These are phyloP conservation scores for Tagetes erecta DNA, from an alignment of 129 eudicot species.

Conservation along the genomic window DNA sequence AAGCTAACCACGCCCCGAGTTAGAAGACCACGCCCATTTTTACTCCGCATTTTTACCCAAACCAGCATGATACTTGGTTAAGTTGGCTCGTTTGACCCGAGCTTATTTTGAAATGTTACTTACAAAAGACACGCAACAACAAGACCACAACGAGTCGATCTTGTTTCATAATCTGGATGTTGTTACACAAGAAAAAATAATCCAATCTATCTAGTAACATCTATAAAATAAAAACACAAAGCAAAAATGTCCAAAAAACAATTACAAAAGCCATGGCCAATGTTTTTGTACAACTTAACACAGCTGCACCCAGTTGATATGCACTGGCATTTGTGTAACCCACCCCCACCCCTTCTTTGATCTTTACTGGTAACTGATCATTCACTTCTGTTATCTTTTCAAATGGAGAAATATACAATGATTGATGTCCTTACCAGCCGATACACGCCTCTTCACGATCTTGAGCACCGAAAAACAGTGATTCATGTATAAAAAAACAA, in stretches of 20 bases:
- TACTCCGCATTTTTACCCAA: too few species aligned
- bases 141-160: slow-evolving; percentile 17
- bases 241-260: slow-evolving; percentile 9
- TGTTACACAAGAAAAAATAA: not conserved
- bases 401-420: slow-evolving; percentile 24
- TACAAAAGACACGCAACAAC: not conserved
- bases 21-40: too few species aligned
- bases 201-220: slow-evolving; percentile 20
- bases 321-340: slow-evolving; percentile 5
- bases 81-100: too few species aligned
- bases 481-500: slow-evolving; percentile 10
- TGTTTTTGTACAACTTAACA: slow-evolving; percentile 29
- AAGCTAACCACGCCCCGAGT: too few species aligned
- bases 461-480: slow-evolving; percentile 22
- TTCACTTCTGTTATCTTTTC: slow-evolving; percentile 30
- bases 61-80: too few species aligned
- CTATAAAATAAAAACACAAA: slow-evolving; percentile 22
- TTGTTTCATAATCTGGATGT: slow-evolving; percentile 11
- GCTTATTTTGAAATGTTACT: too few species aligned
- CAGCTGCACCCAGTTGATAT: slow-evolving; percentile 11
- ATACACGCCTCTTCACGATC: slow-evolving; percentile 14
- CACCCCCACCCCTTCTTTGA: not conserved
- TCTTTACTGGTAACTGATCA: slow-evolving; percentile 29
- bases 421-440: slow-evolving; percentile 28
- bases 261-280: slow-evolving; percentile 17